Evolutionary conservation across 1,284 basidiomycete genomes (phyloP), one percentile per base, ranked within the genome.

Genomic region (Marasmius tenuissimus): DNA sequence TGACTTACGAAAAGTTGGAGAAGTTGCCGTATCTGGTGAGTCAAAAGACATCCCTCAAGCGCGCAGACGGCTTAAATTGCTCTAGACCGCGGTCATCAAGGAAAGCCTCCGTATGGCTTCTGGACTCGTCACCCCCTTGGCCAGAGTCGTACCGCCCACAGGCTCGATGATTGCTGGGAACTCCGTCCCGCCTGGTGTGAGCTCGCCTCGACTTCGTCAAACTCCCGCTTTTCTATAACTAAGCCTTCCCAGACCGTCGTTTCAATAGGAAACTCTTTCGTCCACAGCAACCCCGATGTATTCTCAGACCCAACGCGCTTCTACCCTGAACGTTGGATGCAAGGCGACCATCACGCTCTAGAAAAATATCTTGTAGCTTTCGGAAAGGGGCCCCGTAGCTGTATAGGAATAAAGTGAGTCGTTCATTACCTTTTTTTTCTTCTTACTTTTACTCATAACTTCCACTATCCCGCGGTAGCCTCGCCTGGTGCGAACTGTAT

Each of bases 21-120:
- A 71, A 71, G 27, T 60, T 76, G 40, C 73, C 77, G n/a, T 76
- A 75, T 61, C 72, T 77, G 20, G 74, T 75, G 57, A 67, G 73
- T 64, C 10, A 3, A 9, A 16, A 53, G 18, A 42, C 16, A 8
- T 42, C 47, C 35, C 38, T 47, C 48, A 45, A 58, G 9, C 38
- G 22, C 57, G n/a, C 50, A 9, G 22, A 6, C 11, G 27, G 16
- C n/a, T 49, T 12, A 27, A 33, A 33, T 18, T 16, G 54, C 40
- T 53, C 12, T 53, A 58, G 69, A 71, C 67, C 1, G 71, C 70
- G 5, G 69, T 73, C 3, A 62, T 73, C 48, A 79, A 79, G 62
- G 79, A 81, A 65, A 69, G 74, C 8, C 68, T 79, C 33, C 71
- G 57, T 38, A 42, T 58, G 18, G 69, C 18, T 34, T 63, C 64